Conservation (phyloP, 306 rosid species). For the Cucurbita argyrosperma region DNA sequence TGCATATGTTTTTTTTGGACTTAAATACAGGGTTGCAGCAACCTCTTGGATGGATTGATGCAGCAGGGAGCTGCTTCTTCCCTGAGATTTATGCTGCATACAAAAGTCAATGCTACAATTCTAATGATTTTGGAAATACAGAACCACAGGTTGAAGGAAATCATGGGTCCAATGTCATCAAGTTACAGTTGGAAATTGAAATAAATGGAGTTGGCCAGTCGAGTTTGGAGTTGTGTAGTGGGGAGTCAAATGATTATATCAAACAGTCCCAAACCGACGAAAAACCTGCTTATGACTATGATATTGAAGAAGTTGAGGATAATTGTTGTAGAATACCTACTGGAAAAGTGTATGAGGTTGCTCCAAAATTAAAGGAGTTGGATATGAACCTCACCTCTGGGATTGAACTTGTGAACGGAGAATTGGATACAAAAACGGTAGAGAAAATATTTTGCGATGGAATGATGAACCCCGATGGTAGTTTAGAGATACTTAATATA, state of each 20-base stretch:
- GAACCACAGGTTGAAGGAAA: slow-evolving; percentile 21
- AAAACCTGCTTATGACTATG: slow-evolving; percentile 17
- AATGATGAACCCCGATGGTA: slow-evolving; percentile 31
- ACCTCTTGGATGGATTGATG: slow-evolving; percentile 91
- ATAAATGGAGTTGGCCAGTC: slow-evolving; percentile 40
- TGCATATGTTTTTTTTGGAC: slow-evolving; percentile 70
- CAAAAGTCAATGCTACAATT: slow-evolving; percentile 11
- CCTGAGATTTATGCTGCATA: slow-evolving; percentile 46
- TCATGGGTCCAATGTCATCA: slow-evolving; percentile 36
- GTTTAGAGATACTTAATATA: slow-evolving; percentile 33
- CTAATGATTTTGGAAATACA: slow-evolving; percentile 10
- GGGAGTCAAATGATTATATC: slow-evolving; percentile 53
- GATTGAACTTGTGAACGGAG: slow-evolving; percentile 14
- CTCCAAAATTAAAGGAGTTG: background rate
- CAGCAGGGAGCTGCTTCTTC: slow-evolving; percentile 64
- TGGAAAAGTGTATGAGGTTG: background rate
- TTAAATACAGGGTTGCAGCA: slow-evolving; percentile 46
- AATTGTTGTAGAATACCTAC: slow-evolving; percentile 24
- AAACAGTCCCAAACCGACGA: slow-evolving; percentile 28
- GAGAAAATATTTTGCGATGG: slow-evolving; percentile 40
- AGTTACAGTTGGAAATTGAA: slow-evolving; percentile 68
- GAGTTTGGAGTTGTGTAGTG: slow-evolving; percentile 46
- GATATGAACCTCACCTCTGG: background rate
- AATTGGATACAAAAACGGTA: slow-evolving; percentile 38
- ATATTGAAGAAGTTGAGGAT: slow-evolving; percentile 42